Evolutionary conservation across 495 filamentous ascomycete genomes (phyloP), one percentile per base, ranked within the genome.

Genomic region (Thozetella sp.): DNA sequence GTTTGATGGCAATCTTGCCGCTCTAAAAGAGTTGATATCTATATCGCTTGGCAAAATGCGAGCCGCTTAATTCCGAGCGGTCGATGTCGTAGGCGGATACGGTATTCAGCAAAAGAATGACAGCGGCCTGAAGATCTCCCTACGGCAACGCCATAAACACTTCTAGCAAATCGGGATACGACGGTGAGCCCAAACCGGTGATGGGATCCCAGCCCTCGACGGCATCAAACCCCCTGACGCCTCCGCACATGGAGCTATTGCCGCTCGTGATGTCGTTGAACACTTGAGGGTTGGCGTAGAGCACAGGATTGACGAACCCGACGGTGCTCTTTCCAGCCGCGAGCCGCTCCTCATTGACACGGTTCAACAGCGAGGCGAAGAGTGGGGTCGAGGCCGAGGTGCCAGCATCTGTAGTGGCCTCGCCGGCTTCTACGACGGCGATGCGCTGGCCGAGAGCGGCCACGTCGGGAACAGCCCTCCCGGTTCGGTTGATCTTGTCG

Each of bases 381-480:
- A 83, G 65, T 0, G 85, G 85, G 2, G 84, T 64, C 13, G 82
- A 78, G 17, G 82, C 76, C 12, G 76, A 82, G 4, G 84, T 84
- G 10, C 84, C 83, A 13, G 78, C 83, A 22, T 77, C 67, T 2
- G 72, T 65, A 0, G 54, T 51, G 27, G 75, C 71, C 3, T 68
- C 3, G 3, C 76, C 77, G 13, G 63, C 56, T 19, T 72, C 70
- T 30, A 68, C 77, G 43, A 83, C 72, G 22, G 79, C 65, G 37
- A 84, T 72, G 30, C 82, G 79, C 22, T 82, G 83, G 12, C 79
- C 84, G 30, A 84, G 77, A 27, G 84, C 84, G 1, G 80, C 68
- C 19, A 90, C 77, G 54, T 90, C 87, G 0, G 87, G 86, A 55
- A 79, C 86, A 0, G 75, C 87, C 23, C 87, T 81, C 0, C 83